Percentiles rank a stretch among this genome's conserved stretches.
Evolutionary conservation across 805 yeast genomes (phyloP).

Genomic region (Blastobotrys muscicola): DNA sequence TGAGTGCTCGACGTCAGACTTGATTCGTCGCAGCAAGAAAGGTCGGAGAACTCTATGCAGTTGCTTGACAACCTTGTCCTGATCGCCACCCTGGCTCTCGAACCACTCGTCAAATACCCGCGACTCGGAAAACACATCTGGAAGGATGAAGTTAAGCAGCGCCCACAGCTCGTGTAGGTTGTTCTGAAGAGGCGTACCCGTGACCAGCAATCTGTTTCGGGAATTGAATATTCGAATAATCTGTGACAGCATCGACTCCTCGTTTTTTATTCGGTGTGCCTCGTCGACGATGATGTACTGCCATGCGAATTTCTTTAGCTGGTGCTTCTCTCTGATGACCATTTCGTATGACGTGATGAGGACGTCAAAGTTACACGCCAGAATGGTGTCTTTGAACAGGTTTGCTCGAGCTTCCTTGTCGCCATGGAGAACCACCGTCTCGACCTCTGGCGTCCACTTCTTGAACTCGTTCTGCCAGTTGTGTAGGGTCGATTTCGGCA

Average conservation of each 20-base stretch:
- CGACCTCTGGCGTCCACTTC: conserved; percentile 93
- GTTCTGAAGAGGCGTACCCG: conserved; percentile 95
- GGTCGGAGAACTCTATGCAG: conserved; percentile 84
- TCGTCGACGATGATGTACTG: conserved; percentile 90
- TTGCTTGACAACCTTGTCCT: conserved; percentile 79
- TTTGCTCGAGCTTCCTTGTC: conserved; percentile 68
- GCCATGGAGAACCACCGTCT: conserved; percentile 79
- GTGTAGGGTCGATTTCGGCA: conserved; percentile 91
- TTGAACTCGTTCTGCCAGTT: conserved; percentile 94
- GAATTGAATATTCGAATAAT: conserved; percentile 85
- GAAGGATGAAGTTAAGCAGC: conserved; percentile 73
- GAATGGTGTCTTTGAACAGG: conserved; percentile 47
- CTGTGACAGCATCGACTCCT: conserved; percentile 84
- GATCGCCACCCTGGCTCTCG: conserved; percentile 44
- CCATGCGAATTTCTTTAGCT: conserved; percentile 78
- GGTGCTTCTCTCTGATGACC: conserved; percentile 80
- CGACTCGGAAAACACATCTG: conserved; percentile 91
- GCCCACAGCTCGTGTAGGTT: conserved; percentile 97
- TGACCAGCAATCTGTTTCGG: conserved; percentile 71
- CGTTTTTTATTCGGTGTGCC: conserved; percentile 95
- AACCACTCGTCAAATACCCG: conserved; percentile 91
- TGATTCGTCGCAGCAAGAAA: conserved; percentile 78
- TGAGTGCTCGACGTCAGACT: conserved; percentile 87
- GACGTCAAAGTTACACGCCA: conserved; percentile 79
- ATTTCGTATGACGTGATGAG: conserved; percentile 86